Base-by-base conservation (phyloP, 257 asterid genomes). In the Lycium barbarum region DNA sequence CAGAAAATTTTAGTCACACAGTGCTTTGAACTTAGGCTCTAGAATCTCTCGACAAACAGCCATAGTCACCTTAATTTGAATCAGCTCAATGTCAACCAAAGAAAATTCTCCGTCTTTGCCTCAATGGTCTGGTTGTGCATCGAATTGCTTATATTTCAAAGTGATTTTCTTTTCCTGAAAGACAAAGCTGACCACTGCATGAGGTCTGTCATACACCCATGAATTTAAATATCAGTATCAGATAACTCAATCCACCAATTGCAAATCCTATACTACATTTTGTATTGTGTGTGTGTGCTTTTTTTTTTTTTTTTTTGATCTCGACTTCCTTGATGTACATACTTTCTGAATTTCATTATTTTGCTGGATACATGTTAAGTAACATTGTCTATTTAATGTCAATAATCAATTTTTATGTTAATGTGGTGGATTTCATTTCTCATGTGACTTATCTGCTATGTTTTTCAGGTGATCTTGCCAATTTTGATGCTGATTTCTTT, bases 401-500 rank as follows among this genome's bases (percentile, higher is more conserved):
- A 14, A 33, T 26, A 76, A 26, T 78, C 65, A 53, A 53, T 13
- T 78, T 33, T 51, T 13, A 14, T 53, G 65, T 74, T 74, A 74
- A 74, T 7, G 45, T 13, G 49, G 81, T 78, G 65, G 57, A 68
- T 49, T 81, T 66, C 26, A 61, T 61, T 68, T 83, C 33, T 83
- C 67, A 68, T 7, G 18, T 35, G 49, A 71, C 74, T 62, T 55
- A 57, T 35, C 14, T 53, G 8, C 43, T 53, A 79, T 59, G 55
- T 58, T 78, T 83, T 79, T 71, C 87, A 90, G 92, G 92, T 53
- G 89, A 84, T 78, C 79, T 90, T 83, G 84, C 91, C n/a, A 84
- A 87, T 86, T 90, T 88, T 78, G 87, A 79, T 51, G 85, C 86
- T 67, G 88, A 88, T 55, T 90, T 90, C 89, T 87, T 88, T 83